Percentiles rank a stretch among this genome's conserved stretches.
Evolutionary conservation across 352 stramenopile genomes (phyloP).

Genomic region (Phytophthora foliorum): DNA sequence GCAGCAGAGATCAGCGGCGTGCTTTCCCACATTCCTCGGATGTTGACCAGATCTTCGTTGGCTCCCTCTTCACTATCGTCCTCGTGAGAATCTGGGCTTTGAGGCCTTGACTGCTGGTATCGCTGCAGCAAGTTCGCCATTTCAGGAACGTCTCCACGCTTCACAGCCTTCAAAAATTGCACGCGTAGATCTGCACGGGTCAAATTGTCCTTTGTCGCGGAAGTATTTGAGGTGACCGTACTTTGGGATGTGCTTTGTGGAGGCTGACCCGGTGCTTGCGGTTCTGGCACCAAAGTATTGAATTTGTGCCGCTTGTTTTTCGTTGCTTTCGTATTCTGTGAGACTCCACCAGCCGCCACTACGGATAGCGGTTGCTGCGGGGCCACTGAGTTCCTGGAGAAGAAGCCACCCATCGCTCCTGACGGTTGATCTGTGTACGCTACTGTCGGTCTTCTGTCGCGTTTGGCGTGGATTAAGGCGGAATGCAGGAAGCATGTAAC

Average conservation of each 20-base stretch:
- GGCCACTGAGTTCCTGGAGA: conserved; percentile 61
- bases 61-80: conserved; percentile 30
- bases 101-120: conserved; percentile 25
- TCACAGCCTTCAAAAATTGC: conserved; percentile 77
- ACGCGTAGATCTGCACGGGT: conserved; percentile 60
- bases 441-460: neutral
- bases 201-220: conserved; percentile 14
- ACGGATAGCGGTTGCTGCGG: conserved; percentile 43
- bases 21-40: conserved; percentile 87
- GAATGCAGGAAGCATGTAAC: neutral
- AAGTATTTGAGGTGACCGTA: neutral
- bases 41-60: conserved; percentile 56
- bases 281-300: conserved; percentile 54
- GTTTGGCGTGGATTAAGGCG: neutral
- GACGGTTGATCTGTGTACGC: neutral
- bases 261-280: conserved; percentile 15
- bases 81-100: conserved; percentile 10
- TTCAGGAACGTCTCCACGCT: conserved; percentile 54
- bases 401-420: conserved; percentile 48
- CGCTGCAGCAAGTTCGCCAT: conserved; percentile 45
- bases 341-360: conserved; percentile 28
- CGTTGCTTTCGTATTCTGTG: conserved; percentile 20
- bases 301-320: conserved; percentile 50
- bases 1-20: conserved; percentile 82
- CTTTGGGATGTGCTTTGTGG: conserved; percentile 5